A percentile compares a stretch with the other conserved stretches of the same genome.
These are phyloP conservation scores for Conringia planisiliqua DNA, from an alignment of 345 rosid genomes.

Conservation along the genomic window DNA sequence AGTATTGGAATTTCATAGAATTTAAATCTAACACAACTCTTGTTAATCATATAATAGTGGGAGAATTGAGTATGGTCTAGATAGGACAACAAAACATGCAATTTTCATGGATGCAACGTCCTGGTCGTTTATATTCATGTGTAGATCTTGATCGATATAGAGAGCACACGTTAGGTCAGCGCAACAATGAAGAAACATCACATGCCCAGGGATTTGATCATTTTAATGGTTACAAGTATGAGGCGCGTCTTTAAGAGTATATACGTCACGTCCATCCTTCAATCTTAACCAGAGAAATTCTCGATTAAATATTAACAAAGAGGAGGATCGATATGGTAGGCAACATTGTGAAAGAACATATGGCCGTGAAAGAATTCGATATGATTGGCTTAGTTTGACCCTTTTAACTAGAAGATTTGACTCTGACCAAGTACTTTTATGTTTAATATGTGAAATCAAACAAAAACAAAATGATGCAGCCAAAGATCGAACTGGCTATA, in stretches of 20 bases:
- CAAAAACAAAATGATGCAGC: background rate
- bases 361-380: slow-evolving; percentile 26
- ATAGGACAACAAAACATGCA: slow-evolving; percentile 15
- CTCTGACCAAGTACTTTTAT: background rate
- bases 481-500: background rate
- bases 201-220: slow-evolving; percentile 16
- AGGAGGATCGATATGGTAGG: slow-evolving; percentile 27
- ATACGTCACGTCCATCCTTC: slow-evolving; percentile 15
- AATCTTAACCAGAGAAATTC: slow-evolving; percentile 18
- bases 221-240: slow-evolving; percentile 29
- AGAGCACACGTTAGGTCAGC: slow-evolving; percentile 31
- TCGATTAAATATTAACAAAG: slow-evolving; percentile 30
- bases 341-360: slow-evolving; percentile 29
- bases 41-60: background rate
- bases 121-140: slow-evolving; percentile 30
- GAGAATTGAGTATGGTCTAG: slow-evolving; percentile 29
- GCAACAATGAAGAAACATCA: slow-evolving; percentile 24
- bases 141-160: slow-evolving; percentile 32
- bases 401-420: background rate
- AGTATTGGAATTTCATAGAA: too few species aligned
- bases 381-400: slow-evolving; percentile 11
- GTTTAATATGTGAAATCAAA: background rate
- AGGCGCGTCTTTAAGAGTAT: slow-evolving; percentile 29
- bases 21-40: too few species aligned
- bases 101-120: slow-evolving; percentile 18